phyloP scores from a whole-genome alignment of 2,329 filamentous ascomycete genomes.

The Botrytis tulipae region DNA sequence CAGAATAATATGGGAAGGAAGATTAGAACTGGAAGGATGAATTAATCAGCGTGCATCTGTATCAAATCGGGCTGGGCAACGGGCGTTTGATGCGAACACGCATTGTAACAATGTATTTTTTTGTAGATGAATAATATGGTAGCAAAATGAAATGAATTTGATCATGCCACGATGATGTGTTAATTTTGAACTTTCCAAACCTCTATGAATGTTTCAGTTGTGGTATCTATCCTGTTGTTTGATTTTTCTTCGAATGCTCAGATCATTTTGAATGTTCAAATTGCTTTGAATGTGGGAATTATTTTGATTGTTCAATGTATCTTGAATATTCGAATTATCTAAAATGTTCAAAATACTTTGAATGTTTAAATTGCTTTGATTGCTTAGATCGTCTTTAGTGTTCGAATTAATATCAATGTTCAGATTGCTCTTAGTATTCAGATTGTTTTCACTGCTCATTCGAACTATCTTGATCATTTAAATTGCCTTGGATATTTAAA shows the following conservation, averaged over 20 bases:
- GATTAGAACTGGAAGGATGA: slow-evolving; percentile 1
- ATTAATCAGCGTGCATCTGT: slow-evolving; percentile 13
- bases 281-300: not conserved
- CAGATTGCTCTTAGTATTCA: not conserved
- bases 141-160: slow-evolving; percentile 12
- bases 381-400: no score
- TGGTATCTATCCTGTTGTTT: not conserved
- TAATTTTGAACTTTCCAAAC: not conserved
- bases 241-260: not conserved
- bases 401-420: not conserved
- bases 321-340: no score
- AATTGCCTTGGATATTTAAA: not conserved
- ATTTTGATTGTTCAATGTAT: not conserved
- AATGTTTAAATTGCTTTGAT: not conserved
- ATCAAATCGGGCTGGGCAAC: slow-evolving; percentile 5
- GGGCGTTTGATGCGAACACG: slow-evolving; percentile 12
- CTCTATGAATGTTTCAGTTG: not conserved
- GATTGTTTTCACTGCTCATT: not conserved
- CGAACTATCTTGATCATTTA: not conserved
- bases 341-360: not conserved
- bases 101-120: slow-evolving; percentile 9
- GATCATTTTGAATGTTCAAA: not conserved
- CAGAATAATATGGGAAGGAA: not conserved
- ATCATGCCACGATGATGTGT: not conserved
- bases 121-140: slow-evolving; percentile 16